Evolutionary conservation across 495 filamentous ascomycete genomes (phyloP).

Genomic region (Cercophora scortea): DNA sequence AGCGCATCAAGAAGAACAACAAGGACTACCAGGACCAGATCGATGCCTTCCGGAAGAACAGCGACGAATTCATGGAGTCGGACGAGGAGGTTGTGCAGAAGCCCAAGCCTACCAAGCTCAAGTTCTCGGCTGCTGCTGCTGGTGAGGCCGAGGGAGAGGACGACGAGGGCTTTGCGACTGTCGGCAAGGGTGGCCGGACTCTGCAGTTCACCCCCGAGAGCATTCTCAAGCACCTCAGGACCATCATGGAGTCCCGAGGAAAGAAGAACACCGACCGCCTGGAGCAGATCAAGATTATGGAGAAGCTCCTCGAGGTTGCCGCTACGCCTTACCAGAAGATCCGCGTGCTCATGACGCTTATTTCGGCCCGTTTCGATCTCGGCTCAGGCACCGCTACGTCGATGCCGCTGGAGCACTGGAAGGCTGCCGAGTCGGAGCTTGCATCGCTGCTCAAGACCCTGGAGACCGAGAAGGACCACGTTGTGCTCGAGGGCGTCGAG

Average conservation of each 20-base stretch:
- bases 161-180: constrained; percentile 79
- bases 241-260: constrained; percentile 89
- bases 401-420: constrained; percentile 97
- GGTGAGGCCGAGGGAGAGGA: constrained; percentile 46
- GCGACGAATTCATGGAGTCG: constrained; percentile 79
- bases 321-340: constrained; percentile 89
- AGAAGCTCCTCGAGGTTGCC: constrained; percentile 85
- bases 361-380: constrained; percentile 92
- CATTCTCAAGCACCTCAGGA: constrained; percentile 91
- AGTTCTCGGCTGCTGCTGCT: constrained; percentile 20
- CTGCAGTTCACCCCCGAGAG: constrained; percentile 91
- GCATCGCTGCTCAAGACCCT: constrained; percentile 67
- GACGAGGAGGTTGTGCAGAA: constrained; percentile 63
- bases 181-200: constrained; percentile 78
- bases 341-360: constrained; percentile 81
- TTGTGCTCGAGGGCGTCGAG: constrained; percentile 85
- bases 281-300: constrained; percentile 96
- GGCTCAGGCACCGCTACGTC: constrained; percentile 71
- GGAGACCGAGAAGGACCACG: constrained; percentile 64
- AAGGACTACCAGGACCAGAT: constrained; percentile 85
- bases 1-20: constrained; percentile 96
- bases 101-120: constrained; percentile 36
- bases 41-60: constrained; percentile 76
- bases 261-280: constrained; percentile 96
- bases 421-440: constrained; percentile 82